Conservation (phyloP, 805 yeast species). For the Brettanomyces custersianus region DNA sequence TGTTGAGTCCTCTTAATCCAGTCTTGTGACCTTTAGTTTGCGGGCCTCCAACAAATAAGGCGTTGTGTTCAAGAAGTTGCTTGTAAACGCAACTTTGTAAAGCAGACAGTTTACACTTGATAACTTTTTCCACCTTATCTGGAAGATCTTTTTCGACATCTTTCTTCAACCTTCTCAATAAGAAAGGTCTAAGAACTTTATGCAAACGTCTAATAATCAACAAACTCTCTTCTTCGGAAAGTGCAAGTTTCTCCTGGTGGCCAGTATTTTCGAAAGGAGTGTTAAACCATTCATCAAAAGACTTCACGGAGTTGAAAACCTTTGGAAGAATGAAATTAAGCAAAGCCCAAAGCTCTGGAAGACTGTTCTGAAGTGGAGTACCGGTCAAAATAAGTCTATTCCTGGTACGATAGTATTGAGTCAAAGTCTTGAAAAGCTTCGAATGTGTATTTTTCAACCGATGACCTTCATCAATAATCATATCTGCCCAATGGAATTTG, state of each 20-base stretch:
- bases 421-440: constrained; percentile 62
- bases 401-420: constrained; percentile 63
- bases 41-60: constrained; percentile 54
- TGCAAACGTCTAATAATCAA: constrained; percentile 79
- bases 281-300: constrained; percentile 86
- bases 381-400: constrained; percentile 78
- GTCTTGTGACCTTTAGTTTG: constrained; percentile 50
- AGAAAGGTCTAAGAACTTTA: constrained; percentile 77
- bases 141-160: constrained; percentile 86
- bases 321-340: constrained; percentile 76
- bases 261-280: constrained; percentile 86
- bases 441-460: constrained; percentile 77
- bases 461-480: constrained; percentile 90
- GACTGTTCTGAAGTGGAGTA: constrained; percentile 78
- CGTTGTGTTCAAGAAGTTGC: constrained; percentile 68
- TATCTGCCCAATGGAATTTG: constrained; percentile 70
- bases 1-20: constrained; percentile 71
- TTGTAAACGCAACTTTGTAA: constrained; percentile 63
- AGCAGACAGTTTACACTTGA: constrained; percentile 70
- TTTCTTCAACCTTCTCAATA: constrained; percentile 73
- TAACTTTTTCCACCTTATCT: constrained; percentile 72
- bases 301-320: constrained; percentile 76
- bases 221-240: constrained; percentile 79
- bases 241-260: constrained; percentile 67
- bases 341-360: constrained; percentile 82